Evolutionary conservation across 371 early-diverging fungal species (phyloP), one percentile per base, ranked within the genome.

Genomic region (Massospora cicadina): DNA sequence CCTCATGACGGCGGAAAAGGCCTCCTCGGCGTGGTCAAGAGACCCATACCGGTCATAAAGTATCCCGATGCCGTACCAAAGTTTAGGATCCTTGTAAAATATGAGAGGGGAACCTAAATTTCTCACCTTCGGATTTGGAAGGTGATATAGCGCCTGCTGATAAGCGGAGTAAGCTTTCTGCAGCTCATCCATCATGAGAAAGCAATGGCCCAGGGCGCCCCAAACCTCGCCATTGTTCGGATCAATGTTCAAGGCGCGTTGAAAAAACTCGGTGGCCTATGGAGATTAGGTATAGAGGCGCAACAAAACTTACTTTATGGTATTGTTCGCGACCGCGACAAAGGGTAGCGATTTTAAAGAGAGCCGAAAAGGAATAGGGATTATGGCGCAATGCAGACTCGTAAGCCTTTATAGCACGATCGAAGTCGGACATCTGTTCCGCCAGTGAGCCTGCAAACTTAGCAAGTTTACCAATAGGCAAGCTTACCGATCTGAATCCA

Each of bases 11-110:
- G 93, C 88, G 0, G 89, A 79, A 68, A 97, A 97, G 0, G 98
- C 98, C 69, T 95, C 95, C 74, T 96, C 96, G 2, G 98, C 98
- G 71, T 94, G 89, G 60, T 97, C 96, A 54, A 87, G 85, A 0
- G 93, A 91, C 1, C 93, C 94, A 69, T 92, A 96, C 17, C 96
- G 86, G 69, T 98, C 98, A 69, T 97, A 96, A 17, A 97, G 75
- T 30, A 95, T 95, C 17, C 96, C 98, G 56, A 97, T 94, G 30
- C 96, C 97, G 70, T 95, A 98, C 98, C 98, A 98, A 24, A 98
- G 81, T 69, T 93, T 95, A 0, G 98, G 94, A 67, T 95, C 97
- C 83, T 89, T 68, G 3, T 21, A 33, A 29, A 28, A 23, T 25
- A 55, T 13, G 61, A 54, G 55, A 26, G 17, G 62, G 32, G 24